Evolutionary conservation across 345 rosid species (phyloP), one percentile per base, ranked within the genome.

Genomic region (Sapria himalayana): DNA sequence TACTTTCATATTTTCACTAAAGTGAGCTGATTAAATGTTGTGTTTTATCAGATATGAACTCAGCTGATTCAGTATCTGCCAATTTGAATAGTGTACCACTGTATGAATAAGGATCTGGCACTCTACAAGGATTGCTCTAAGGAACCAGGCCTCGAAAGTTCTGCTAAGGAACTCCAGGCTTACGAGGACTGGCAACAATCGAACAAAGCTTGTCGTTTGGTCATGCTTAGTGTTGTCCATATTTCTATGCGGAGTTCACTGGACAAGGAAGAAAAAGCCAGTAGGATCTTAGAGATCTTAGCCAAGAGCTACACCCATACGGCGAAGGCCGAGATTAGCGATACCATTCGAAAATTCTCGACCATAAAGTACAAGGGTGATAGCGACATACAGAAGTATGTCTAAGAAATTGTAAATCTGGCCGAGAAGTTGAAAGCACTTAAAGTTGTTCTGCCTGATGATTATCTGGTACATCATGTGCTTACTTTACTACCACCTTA

Each of bases 71-170:
- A n/a, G n/a, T n/a, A n/a, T n/a, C n/a, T n/a, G n/a, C n/a, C n/a
- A n/a, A 6, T 3, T 37, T 5, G 19, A 4, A 37, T 49, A 13
- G 38, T 38, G 16, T 15, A 16, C 10, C n/a, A n/a, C n/a, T n/a
- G n/a, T 33, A 48, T 48, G 35, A 25, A 36, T 25, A 8, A 35
- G 1, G 43, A 49, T 29, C 37, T 39, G 25, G 21, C 38, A 9
- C 8, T 49, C 18, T 17, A 29, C 43, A 25, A 1, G 1, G 22
- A 36, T 9, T 4, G 15, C 17, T 29, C 25, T 15, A 4, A 19
- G 15, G 5, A 36, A 25, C 20, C 40, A 5, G 21, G 2, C 0
- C 15, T 13, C 8, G 7, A 49, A 0, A 38, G 54, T 15, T 17
- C 54, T 7, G 2, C 18, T 39, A 15, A 38, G 2, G 17, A 13